Percentiles rank a stretch among this genome's conserved stretches.
Conservation (phyloP, 306 rosid species). For the Lagenaria siceraria region DNA sequence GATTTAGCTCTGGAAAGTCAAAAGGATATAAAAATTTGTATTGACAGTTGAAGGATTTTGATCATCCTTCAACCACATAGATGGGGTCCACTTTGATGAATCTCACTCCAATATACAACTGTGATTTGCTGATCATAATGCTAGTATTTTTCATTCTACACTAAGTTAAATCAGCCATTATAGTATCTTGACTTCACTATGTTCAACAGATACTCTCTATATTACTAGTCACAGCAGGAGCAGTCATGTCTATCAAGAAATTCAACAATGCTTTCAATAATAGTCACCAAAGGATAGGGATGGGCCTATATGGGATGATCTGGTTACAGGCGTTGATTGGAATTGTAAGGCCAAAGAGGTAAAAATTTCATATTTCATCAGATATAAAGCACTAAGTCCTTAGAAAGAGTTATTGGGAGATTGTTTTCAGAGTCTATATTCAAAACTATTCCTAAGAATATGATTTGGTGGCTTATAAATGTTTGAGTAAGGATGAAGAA, state of each 20-base stretch:
- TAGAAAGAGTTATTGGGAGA: not conserved
- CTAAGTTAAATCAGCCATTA: not conserved
- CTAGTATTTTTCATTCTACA: not conserved
- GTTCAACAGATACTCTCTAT: constrained; percentile 44
- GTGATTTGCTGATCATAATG: not conserved
- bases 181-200: constrained; percentile 6
- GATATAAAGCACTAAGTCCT: not conserved
- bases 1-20: not conserved
- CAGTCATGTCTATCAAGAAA: constrained; percentile 72
- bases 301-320: constrained; percentile 59
- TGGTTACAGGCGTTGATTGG: constrained; percentile 69
- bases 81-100: not conserved
- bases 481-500: not conserved
- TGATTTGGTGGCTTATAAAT: too few relatives aligned
- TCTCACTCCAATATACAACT: not conserved
- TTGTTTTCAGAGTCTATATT: not conserved
- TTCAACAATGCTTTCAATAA: constrained; percentile 81
- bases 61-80: not conserved
- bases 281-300: constrained; percentile 77
- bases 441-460: not conserved
- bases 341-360: constrained; percentile 62
- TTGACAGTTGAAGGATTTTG: not conserved
- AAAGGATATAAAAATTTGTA: not conserved
- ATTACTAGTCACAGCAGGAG: constrained; percentile 67
- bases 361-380: not conserved